Evolutionary conservation across 495 filamentous ascomycete species (phyloP), one percentile per base, ranked within the genome.

Genomic region (Acidiella bohemica): DNA sequence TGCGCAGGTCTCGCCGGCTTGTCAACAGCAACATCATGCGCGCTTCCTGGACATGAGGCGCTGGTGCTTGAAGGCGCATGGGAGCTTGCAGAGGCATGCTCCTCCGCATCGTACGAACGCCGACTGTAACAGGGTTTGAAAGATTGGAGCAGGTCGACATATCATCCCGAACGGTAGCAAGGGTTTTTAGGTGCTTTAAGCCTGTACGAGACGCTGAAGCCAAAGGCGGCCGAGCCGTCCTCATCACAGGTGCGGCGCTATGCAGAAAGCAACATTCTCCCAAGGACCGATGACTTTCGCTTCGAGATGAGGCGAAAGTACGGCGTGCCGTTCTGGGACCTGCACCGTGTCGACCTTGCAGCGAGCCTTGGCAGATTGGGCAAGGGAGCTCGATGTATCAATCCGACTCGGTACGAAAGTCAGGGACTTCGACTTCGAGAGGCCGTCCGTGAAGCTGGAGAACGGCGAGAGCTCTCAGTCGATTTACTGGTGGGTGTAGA

Each of bases 1-100:
- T 79, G 79, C 13, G 79, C 75, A 6, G 79, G 79, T 13, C 67
- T 84, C n/a, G 70, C 70, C 27, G 80, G 80, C 4, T 65, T 84
- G 14, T 70, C 67, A 12, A 68, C 76, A 0, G 78, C 78, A 4
- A 78, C 83, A 46, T 62, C 72, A 9, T 60, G 67, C 45, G 62
- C 67, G 5, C 64, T 73, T 11, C 61, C 70, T 6, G 78, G 77
- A 12, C 79, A 83, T 57, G 46, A 54, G 9, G 75, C 82, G 13
- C 52, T 58, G 1, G 63, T 84, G 10, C 64, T 83, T 34, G 80
- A 84, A 53, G 61, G 67, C 36, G 73, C 75, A n/a, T 55, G 61
- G 32, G 66, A 69, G 21, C 64, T 80, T n/a, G 68, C 65, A 21
- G 73, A 79, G 50, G 62, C 69, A 49, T 44, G 62, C 16, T 58